Percentiles rank a stretch among this genome's conserved stretches.
These are phyloP conservation scores for Umbelopsis isabellina DNA, from an alignment of 192 early-diverging fungal species.

Conservation along the genomic window DNA sequence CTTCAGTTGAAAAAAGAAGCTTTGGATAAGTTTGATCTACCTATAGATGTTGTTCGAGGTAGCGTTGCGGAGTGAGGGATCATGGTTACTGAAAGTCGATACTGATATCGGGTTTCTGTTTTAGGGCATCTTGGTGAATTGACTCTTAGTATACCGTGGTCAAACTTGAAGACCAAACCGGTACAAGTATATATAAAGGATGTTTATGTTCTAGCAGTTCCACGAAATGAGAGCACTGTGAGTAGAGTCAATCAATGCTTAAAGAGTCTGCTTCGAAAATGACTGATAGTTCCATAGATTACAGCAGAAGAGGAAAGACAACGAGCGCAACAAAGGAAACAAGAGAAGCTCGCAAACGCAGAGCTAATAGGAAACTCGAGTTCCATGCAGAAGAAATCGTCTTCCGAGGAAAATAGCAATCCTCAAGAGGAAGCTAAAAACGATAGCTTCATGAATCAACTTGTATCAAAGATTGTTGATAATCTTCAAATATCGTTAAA, in stretches of 20 bases:
- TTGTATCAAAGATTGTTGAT: constrained; percentile 83
- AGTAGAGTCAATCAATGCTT: not conserved
- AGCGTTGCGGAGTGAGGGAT: not conserved
- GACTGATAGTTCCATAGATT: not conserved
- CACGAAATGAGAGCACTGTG: constrained; percentile 62
- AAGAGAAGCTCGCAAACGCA: constrained; percentile 64
- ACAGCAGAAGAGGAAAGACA: constrained; percentile 66
- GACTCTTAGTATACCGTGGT: constrained; percentile 86
- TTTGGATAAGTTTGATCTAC: constrained; percentile 81
- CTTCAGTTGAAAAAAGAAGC: constrained; percentile 78
- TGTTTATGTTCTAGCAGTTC: constrained; percentile 76
- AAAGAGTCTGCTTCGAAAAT: not conserved
- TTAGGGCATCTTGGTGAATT: constrained; percentile 82
- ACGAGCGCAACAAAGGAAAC: constrained; percentile 68
- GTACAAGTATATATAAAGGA: constrained; percentile 76
- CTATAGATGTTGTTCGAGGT: constrained; percentile 77
- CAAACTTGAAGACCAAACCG: constrained; percentile 82
- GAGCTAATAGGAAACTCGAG: constrained; percentile 49
- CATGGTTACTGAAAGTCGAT: not conserved
- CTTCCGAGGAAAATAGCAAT: not conserved
- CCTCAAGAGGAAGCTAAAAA: constrained; percentile 46
- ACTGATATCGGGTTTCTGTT: not conserved
- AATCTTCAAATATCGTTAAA: constrained; percentile 85
- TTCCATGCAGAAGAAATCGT: constrained; percentile 11
- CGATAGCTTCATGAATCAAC: constrained; percentile 69